Percentiles rank a stretch among this genome's conserved stretches.
phyloP scores from a whole-genome alignment of 345 rosid genomes.

The Ailanthus altissimus region DNA sequence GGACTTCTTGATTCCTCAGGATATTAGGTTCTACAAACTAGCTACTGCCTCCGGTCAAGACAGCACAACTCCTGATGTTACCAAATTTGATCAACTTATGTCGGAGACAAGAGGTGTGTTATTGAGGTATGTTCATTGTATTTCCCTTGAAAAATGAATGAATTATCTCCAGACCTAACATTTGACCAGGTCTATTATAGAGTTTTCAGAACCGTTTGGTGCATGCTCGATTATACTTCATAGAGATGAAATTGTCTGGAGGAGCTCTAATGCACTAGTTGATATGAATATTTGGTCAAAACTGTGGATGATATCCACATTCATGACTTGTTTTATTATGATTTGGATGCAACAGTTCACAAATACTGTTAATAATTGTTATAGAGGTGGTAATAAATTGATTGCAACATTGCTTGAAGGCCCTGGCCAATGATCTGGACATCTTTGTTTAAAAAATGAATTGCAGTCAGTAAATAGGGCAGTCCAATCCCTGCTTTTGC shows the following conservation, averaged over 20 bases:
- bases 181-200: not conserved
- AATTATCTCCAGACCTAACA: not conserved
- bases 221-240: not conserved
- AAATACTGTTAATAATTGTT: no score
- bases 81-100: conserved; percentile 78
- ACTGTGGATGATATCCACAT: no score
- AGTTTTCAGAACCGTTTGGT: conserved; percentile 1
- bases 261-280: not conserved
- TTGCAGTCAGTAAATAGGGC: not conserved
- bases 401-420: no score
- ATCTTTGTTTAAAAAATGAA: not conserved
- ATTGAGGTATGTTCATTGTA: conserved; percentile 55
- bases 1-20: conserved; percentile 73
- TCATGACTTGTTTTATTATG: no score
- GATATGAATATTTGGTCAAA: not conserved
- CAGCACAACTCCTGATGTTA: conserved; percentile 32
- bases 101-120: conserved; percentile 74
- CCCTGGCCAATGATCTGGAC: no score
- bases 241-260: not conserved
- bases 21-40: conserved; percentile 37
- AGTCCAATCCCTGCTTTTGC: no score
- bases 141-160: not conserved
- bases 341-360: no score
- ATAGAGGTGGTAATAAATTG: no score
- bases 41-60: conserved; percentile 36